Evolutionary conservation across 176 grass and related monocot genomes (phyloP).

Genomic region (Microstegium vimineum): DNA sequence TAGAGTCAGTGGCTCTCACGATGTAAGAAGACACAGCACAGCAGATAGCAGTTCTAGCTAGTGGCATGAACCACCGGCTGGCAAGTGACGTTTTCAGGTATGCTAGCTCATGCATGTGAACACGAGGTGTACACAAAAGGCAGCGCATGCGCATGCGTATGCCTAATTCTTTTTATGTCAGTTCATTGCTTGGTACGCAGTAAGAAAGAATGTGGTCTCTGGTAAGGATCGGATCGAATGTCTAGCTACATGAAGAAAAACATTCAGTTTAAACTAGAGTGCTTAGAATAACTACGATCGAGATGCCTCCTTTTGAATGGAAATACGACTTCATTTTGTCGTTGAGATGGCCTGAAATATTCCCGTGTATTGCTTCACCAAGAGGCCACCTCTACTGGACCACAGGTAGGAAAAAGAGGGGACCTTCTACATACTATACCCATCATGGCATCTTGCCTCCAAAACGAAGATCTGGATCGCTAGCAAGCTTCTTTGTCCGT

Average conservation of each 20-base stretch:
- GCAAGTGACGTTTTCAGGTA: neutral
- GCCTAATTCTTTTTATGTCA: neutral
- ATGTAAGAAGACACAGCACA: neutral
- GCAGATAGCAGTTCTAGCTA: neutral
- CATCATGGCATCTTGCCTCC: constrained; percentile 43
- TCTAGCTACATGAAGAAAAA: neutral
- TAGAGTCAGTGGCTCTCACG: neutral
- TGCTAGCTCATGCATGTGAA: neutral
- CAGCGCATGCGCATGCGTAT: neutral
- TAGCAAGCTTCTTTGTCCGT: constrained; percentile 5
- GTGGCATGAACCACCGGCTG: neutral
- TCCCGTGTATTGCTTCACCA: constrained; percentile 31
- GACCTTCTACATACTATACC: constrained; percentile 3
- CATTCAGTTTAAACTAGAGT: neutral
- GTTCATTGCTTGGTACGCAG: neutral
- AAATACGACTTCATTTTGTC: constrained; percentile 5
- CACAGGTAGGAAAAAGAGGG: constrained; percentile 26
- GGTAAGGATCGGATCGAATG: neutral
- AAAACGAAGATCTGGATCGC: constrained; percentile 34
- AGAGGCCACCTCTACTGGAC: constrained; percentile 42
- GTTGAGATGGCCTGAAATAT: constrained; percentile 23
- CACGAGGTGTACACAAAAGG: neutral
- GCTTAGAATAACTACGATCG: neutral
- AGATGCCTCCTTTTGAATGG: neutral
- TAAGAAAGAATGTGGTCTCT: neutral